These are phyloP conservation scores for Zopfia rhizophila DNA, from an alignment of 2,329 filamentous ascomycete genomes.

Conservation along the genomic window DNA sequence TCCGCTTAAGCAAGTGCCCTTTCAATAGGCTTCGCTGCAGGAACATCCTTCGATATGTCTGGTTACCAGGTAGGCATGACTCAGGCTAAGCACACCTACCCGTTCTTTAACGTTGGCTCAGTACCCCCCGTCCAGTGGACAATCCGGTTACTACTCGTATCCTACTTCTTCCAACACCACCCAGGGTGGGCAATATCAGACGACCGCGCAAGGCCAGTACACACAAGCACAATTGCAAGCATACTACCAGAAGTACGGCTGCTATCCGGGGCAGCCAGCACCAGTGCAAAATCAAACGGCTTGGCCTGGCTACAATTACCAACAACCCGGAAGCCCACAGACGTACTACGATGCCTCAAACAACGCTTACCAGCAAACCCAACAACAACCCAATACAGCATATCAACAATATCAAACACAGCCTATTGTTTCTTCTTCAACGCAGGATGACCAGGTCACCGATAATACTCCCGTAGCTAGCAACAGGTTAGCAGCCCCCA, in stretches of 20 bases:
- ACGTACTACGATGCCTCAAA: neutral
- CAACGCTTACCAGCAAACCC: too few species aligned
- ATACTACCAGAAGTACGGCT: conserved; percentile 43
- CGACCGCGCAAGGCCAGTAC: too few species aligned
- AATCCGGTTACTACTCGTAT: conserved; percentile 30
- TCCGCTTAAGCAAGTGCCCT: too few species aligned
- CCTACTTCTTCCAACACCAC: conserved; percentile 24
- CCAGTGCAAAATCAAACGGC: conserved; percentile 36
- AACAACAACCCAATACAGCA: too few species aligned
- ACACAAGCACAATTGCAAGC: conserved; percentile 43
- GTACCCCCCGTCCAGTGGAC: conserved; percentile 35
- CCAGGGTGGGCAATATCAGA: conserved; percentile 31
- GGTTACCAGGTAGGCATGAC: conserved; percentile 35
- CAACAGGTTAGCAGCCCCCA: conserved; percentile 14
- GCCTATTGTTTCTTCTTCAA: too few species aligned
- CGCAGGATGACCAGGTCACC: too few species aligned
- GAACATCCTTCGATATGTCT: conserved; percentile 34
- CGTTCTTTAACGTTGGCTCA: conserved; percentile 17
- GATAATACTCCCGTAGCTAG: too few species aligned
- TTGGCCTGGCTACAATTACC: conserved; percentile 31
- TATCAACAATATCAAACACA: too few species aligned
- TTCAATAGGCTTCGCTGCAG: too few species aligned
- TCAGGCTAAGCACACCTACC: conserved; percentile 8
- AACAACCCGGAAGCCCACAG: neutral
- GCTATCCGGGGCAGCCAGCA: conserved; percentile 42